These are phyloP conservation scores for Drechslerella stenobrocha DNA, from an alignment of 2,329 filamentous ascomycete species.

Conservation along the genomic window DNA sequence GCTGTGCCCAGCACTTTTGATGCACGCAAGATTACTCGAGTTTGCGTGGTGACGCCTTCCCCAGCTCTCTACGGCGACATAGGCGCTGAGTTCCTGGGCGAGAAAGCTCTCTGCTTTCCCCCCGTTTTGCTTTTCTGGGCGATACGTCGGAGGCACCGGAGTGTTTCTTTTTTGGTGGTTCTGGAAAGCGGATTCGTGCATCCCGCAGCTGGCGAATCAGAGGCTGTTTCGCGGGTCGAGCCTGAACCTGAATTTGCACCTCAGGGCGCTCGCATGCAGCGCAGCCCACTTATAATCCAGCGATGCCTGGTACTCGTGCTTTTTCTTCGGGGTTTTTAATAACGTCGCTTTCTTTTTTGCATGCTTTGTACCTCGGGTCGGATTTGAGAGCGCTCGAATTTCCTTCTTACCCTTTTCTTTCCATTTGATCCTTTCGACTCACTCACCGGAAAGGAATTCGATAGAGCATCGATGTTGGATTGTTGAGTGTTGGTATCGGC, in stretches of 20 bases:
- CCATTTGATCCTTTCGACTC: constrained; percentile 31
- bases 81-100: constrained; percentile 23
- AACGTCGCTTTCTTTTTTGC: no score
- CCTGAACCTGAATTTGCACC: constrained; percentile 40
- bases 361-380: constrained; percentile 16
- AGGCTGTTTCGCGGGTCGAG: constrained; percentile 19
- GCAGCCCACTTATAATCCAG: constrained; percentile 43
- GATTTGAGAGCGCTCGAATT: constrained; percentile 29
- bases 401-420: constrained; percentile 30
- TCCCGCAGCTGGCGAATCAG: constrained; percentile 36
- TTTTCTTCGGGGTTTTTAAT: constrained; percentile 28
- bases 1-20: neutral
- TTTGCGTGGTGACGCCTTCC: constrained; percentile 34
- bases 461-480: constrained; percentile 24
- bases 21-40: constrained; percentile 24
- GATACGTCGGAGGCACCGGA: no score
- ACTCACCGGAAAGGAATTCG: constrained; percentile 32
- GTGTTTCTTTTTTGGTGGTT: constrained; percentile 25
- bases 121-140: neutral
- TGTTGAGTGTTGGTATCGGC: constrained; percentile 29
- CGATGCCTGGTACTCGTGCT: constrained; percentile 21
- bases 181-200: constrained; percentile 18
- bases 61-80: constrained; percentile 30
- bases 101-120: neutral
- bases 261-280: constrained; percentile 37